Base-by-base conservation (phyloP, 129 eudicot species). In the Tanacetum coccineum region DNA sequence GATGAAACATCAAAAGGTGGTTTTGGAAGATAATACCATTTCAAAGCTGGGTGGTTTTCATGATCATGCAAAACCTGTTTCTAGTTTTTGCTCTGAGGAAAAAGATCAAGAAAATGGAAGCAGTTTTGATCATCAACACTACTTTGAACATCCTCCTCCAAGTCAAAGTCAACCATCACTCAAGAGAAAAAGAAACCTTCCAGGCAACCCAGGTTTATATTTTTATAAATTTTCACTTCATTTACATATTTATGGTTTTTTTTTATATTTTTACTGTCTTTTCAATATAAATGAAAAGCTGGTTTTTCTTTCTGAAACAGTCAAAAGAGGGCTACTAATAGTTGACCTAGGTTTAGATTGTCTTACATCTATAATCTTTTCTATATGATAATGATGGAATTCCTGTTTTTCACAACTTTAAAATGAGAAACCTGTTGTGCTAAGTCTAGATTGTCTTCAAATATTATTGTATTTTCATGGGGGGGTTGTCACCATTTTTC, bases 171-270 rank as follows among this genome's bases (percentile, higher is more conserved):
- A 71, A 70, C 87, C 81, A 13, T 72, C 70, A 48, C 60, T 51
- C 67, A 87, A 87, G 87, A 87, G 60, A 71, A 87, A 81, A 70
- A 81, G 94, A 81, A 87, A 67, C 61, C 89, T 83, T 68, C 94
- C 94, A 49, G 94, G 94, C 75, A 79, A 87, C 69, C 94, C 94
- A 83, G 94, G 94, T 86, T 44, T 61, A 25, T 61, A 25, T 61
- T 76, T 64, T 51, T 64, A 56, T 22, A 25, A 54, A 73, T 32
- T 66, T 49, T 72, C 13, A 40, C 48, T 56, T 56, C 18, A 32
- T 12, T 40, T 52, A 20, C 21, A 17, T 56, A 9, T 48, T 36
- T 67, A 3, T 2, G 51, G 47, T 51, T 50, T 7, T 59, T 51
- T 39, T 30, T 40, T 55, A n/a, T 61, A 32, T 49, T 49, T 67